Conservation (phyloP, 2,329 filamentous ascomycete genomes). For the Talaromyces atroroseus region DNA sequence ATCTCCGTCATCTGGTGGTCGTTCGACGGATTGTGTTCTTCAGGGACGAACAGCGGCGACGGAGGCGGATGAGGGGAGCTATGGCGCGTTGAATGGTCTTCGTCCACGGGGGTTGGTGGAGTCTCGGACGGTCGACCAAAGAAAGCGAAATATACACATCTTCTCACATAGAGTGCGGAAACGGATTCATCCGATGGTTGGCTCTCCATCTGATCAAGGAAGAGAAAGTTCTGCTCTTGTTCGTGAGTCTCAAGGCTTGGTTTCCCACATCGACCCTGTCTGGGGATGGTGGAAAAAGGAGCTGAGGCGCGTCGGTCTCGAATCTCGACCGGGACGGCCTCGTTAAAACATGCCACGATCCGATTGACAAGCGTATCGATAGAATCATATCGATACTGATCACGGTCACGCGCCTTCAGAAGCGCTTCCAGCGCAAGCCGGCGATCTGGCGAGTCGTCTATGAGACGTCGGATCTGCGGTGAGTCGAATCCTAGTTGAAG, state of each 20-base stretch:
- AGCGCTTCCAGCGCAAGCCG: conserved; percentile 19
- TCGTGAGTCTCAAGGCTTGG: conserved; percentile 8
- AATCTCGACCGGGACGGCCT: conserved; percentile 13
- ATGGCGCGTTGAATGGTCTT: no score
- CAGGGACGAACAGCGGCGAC: no score
- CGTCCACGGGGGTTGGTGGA: no score
- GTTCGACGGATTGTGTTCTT: no score
- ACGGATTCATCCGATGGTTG: conserved; percentile 10
- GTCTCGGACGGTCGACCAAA: no score
- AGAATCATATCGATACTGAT: conserved; percentile 18
- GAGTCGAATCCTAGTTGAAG: conserved; percentile 18
- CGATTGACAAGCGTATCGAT: conserved; percentile 9
- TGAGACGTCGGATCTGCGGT: conserved; percentile 16
- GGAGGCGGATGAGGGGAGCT: no score
- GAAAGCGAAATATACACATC: conserved; percentile 21
- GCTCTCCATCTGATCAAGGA: conserved; percentile 17
- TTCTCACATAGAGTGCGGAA: conserved; percentile 18
- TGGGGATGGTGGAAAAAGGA: conserved; percentile 9
- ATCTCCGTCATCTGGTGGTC: no score
- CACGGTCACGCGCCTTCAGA: conserved; percentile 19
- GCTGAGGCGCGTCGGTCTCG: conserved; percentile 10
- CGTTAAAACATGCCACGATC: conserved; percentile 17
- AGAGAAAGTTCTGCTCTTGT: conserved; percentile 19
- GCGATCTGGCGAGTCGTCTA: conserved; percentile 17
- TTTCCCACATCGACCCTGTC: conserved; percentile 14